Evolutionary conservation across 163 green algal genomes (phyloP), one percentile per base, ranked within the genome.

Genomic region (Volvox carteri): DNA sequence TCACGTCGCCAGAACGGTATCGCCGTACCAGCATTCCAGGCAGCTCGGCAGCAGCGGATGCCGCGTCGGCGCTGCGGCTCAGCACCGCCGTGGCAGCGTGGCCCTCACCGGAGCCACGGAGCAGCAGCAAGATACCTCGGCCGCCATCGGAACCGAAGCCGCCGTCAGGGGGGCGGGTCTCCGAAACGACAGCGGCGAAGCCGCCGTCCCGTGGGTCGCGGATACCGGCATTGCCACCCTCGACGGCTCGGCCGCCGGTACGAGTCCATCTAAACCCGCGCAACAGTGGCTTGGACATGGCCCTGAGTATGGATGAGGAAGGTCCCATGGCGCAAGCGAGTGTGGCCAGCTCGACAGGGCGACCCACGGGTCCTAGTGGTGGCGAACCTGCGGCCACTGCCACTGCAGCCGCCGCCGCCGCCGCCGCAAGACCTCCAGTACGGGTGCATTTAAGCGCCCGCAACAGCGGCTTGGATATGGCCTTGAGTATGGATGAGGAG

Each of bases 251-350:
- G 46, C 60, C 77, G 30, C 77, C 77, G 35, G 52, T 85, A 5
- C 77, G 77, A 7, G 54, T 85, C 52, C 77, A 85, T 37, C 52
- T 85, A 11, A 52, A 54, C 7, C 77, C 77, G 6, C 8, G 54
- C 77, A 73, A 35, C 77, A 35, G 54, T 21, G 35, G 54, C 12
- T 9, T 85, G 30, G 54, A n/a, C 58, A 67, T 86, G 79, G 30
- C 3, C 14, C 33, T 86, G 14, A 86, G 79, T n/a, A 86, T 86
- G 79, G 79, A 78, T 50, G 67, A 25, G 35, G 67, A 76, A 35
- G 35, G 2, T 3, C 3, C 6, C 33, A 48, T 48, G 67, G 30
- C 67, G 33, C 30, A 33, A 6, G 18, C 37, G 16, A 37, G 3
- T 9, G n/a, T 11, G 14, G 19, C 28, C 60, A 72, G 60, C 60